Conservation (phyloP, 345 rosid species). For the Chamaenerion angustifolium region DNA sequence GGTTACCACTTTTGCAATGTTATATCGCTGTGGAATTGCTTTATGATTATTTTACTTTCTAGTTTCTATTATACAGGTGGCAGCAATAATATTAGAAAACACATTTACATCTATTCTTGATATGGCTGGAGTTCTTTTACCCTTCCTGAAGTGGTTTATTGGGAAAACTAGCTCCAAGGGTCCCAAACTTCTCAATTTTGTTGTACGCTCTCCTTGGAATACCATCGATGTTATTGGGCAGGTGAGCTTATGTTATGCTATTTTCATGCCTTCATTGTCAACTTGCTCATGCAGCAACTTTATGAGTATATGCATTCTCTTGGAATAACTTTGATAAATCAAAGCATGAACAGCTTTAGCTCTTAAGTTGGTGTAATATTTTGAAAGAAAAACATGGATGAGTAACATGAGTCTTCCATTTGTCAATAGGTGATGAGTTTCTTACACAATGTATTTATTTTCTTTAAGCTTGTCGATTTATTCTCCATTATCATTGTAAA, state of each 20-base stretch:
- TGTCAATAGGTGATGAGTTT: no score
- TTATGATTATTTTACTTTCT: conserved; percentile 6
- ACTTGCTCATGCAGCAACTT: no score
- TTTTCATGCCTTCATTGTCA: neutral
- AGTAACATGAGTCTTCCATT: no score
- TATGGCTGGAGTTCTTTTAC: conserved; percentile 93
- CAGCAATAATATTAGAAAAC: conserved; percentile 80
- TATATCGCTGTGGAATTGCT: neutral
- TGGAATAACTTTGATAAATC: no score
- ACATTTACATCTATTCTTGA: conserved; percentile 97
- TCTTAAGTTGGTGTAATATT: no score
- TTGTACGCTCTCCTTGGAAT: conserved; percentile 97
- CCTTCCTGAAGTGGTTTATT: conserved; percentile 92
- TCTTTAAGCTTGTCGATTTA: no score
- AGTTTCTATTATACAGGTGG: conserved; percentile 31
- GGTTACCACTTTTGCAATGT: neutral
- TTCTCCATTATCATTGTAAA: no score
- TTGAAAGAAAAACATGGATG: no score
- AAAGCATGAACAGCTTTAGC: no score
- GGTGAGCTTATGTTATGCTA: conserved; percentile 31
- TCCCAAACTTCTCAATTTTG: conserved; percentile 70
- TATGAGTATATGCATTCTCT: no score
- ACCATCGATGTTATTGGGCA: conserved; percentile 71
- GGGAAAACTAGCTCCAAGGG: conserved; percentile 73
- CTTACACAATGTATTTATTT: no score